Evolutionary conservation across 2,329 filamentous ascomycete genomes (phyloP).

Genomic region (Pseudocercospora musae): DNA sequence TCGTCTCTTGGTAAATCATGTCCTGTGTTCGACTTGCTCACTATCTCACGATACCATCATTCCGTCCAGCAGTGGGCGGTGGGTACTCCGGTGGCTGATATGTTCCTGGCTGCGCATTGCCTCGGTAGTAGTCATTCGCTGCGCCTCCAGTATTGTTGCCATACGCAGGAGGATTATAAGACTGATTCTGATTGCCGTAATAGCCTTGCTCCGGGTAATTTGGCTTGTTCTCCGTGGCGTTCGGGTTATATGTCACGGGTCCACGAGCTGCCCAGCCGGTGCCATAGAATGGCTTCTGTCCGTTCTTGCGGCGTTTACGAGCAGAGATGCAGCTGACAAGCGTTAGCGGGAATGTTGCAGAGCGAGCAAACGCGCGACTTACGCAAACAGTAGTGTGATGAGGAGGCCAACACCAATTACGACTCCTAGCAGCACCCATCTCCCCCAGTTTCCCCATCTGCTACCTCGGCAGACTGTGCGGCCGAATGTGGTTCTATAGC

Average conservation of each 20-base stretch:
- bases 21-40: background rate
- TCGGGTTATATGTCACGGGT: slow-evolving; percentile 7
- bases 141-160: background rate
- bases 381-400: slow-evolving; percentile 16
- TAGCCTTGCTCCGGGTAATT: slow-evolving; percentile 5
- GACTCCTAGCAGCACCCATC: slow-evolving; percentile 19
- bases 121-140: background rate
- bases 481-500: slow-evolving; percentile 8
- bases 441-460: slow-evolving; percentile 16
- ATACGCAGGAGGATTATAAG: background rate
- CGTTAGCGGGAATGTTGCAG: background rate
- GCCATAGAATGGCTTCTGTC: slow-evolving; percentile 16
- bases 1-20: background rate
- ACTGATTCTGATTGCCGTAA: background rate
- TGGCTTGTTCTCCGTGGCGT: slow-evolving; percentile 2
- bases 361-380: slow-evolving; percentile 1
- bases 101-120: slow-evolving; percentile 4
- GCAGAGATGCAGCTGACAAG: slow-evolving; percentile 14
- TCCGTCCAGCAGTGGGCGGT: slow-evolving; percentile 8
- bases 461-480: background rate
- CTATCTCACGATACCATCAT: slow-evolving; percentile 8
- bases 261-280: slow-evolving; percentile 19
- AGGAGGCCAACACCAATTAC: slow-evolving; percentile 14
- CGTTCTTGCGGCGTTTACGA: slow-evolving; percentile 13
- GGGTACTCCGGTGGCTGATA: slow-evolving; percentile 17